Conservation (phyloP, 768 basidiomycete species). For the Obba rivulosa region DNA sequence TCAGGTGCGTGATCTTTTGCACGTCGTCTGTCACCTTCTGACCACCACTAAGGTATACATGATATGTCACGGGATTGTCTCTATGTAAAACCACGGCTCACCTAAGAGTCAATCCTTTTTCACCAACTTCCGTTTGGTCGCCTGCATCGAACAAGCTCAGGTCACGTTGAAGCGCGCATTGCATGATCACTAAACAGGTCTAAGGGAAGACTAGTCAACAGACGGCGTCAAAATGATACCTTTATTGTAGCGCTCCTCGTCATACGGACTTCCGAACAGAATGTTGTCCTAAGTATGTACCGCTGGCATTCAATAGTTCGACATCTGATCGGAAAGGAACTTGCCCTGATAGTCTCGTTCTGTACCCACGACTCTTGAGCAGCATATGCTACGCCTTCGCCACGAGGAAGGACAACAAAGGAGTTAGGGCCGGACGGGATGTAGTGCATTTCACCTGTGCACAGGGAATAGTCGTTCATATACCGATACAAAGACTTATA, state of each 20-base stretch:
- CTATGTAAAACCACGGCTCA: slow-evolving; percentile 2
- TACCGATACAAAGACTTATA: neutral
- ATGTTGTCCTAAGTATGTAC: slow-evolving; percentile 42
- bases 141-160: slow-evolving; percentile 27
- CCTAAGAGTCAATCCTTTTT: slow-evolving; percentile 29
- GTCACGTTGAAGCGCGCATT: slow-evolving; percentile 30
- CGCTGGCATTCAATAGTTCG: neutral
- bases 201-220: neutral
- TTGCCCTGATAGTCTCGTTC: slow-evolving; percentile 58
- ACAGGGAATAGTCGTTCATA: neutral
- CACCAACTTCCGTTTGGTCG: no score
- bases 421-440: slow-evolving; percentile 45
- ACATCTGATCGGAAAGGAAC: slow-evolving; percentile 44
- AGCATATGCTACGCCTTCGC: no score
- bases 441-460: slow-evolving; percentile 59
- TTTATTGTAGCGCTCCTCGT: slow-evolving; percentile 39
- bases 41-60: slow-evolving; percentile 31
- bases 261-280: no score
- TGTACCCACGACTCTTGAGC: no score
- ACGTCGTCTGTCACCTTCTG: slow-evolving; percentile 38
- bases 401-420: no score
- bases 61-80: neutral
- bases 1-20: slow-evolving; percentile 16
- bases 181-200: slow-evolving; percentile 24
- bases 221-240: slow-evolving; percentile 17